phyloP scores from a whole-genome alignment of 352 stramenopile species.

The Hyaloperonospora brassicae region DNA sequence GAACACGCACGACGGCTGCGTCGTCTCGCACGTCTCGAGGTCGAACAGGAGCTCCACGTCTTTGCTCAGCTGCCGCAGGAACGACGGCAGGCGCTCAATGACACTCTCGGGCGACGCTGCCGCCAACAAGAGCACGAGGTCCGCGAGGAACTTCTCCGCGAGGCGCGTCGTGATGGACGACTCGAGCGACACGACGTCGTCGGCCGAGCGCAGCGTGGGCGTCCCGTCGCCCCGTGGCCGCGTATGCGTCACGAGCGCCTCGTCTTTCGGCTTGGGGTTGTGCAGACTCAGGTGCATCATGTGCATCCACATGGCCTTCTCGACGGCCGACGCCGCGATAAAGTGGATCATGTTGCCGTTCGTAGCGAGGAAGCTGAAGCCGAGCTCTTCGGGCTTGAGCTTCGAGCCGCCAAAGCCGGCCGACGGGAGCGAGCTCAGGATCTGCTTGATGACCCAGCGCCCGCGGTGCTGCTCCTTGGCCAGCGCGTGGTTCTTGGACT shows the following conservation, averaged over 20 bases:
- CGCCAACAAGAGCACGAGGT: slow-evolving; percentile 51
- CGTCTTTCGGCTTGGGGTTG: slow-evolving; percentile 36
- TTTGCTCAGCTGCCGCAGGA: slow-evolving; percentile 79
- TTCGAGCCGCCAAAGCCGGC: slow-evolving; percentile 75
- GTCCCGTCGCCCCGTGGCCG: slow-evolving; percentile 24
- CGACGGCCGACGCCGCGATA: slow-evolving; percentile 60
- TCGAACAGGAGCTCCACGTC: slow-evolving; percentile 82
- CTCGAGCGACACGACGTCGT: slow-evolving; percentile 47
- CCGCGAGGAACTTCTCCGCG: slow-evolving; percentile 59
- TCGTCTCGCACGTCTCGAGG: slow-evolving; percentile 63
- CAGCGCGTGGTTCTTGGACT: slow-evolving; percentile 80
- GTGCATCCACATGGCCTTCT: slow-evolving; percentile 80
- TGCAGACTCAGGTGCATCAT: slow-evolving; percentile 68
- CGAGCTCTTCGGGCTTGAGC: slow-evolving; percentile 63
- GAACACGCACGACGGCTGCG: slow-evolving; percentile 75
- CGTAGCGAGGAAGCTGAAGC: slow-evolving; percentile 78
- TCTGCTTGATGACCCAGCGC: slow-evolving; percentile 76
- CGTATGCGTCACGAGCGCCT: slow-evolving; percentile 32
- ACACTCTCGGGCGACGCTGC: slow-evolving; percentile 32
- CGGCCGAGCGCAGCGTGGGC: slow-evolving; percentile 22
- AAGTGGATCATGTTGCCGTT: slow-evolving; percentile 83
- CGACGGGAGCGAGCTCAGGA: slow-evolving; percentile 68
- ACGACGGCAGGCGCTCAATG: slow-evolving; percentile 49
- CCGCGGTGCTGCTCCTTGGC: slow-evolving; percentile 71
- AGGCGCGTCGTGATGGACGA: slow-evolving; percentile 61